These are phyloP conservation scores for Prunus mume DNA, from an alignment of 306 rosid species.

Conservation along the genomic window DNA sequence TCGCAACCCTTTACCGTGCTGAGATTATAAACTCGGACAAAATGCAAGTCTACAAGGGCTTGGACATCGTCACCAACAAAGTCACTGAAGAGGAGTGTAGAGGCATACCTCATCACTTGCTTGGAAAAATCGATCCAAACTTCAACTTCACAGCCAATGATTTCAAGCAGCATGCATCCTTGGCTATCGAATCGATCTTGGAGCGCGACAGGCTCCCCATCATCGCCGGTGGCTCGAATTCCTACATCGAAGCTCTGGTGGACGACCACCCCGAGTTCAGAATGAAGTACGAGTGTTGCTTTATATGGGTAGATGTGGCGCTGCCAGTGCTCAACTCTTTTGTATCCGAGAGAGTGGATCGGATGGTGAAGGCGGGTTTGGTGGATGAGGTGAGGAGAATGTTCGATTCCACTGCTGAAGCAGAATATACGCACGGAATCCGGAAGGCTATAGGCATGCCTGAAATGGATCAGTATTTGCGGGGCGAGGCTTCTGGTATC, in stretches of 20 bases:
- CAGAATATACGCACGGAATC: conserved; percentile 30
- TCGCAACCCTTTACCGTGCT: conserved; percentile 45
- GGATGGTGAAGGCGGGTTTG: conserved; percentile 40
- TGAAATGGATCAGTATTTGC: conserved; percentile 32
- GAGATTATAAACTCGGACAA: conserved; percentile 80
- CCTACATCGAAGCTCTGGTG: conserved; percentile 32
- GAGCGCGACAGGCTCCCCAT: conserved; percentile 30
- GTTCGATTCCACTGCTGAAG: conserved; percentile 19
- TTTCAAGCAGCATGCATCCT: conserved; percentile 31
- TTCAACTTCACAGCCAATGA: conserved; percentile 34
- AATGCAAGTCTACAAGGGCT: conserved; percentile 70
- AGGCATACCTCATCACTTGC: conserved; percentile 72
- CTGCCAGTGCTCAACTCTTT: conserved; percentile 26
- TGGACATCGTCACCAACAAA: conserved; percentile 64
- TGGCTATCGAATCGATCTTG: conserved; percentile 29
- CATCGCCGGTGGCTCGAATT: conserved; percentile 50
- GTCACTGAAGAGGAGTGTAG: conserved; percentile 51
- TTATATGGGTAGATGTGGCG: conserved; percentile 41
- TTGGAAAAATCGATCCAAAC: conserved; percentile 39
- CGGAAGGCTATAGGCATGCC: conserved; percentile 46
- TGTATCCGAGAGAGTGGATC: conserved; percentile 43
- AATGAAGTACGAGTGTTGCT: conserved; percentile 30
- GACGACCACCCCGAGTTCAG: conserved; percentile 27
- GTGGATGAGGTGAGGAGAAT: conserved; percentile 37
- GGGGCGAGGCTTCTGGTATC: neutral